Evolutionary conservation across 1,284 basidiomycete species (phyloP).

Genomic region (Melampsora americana): DNA sequence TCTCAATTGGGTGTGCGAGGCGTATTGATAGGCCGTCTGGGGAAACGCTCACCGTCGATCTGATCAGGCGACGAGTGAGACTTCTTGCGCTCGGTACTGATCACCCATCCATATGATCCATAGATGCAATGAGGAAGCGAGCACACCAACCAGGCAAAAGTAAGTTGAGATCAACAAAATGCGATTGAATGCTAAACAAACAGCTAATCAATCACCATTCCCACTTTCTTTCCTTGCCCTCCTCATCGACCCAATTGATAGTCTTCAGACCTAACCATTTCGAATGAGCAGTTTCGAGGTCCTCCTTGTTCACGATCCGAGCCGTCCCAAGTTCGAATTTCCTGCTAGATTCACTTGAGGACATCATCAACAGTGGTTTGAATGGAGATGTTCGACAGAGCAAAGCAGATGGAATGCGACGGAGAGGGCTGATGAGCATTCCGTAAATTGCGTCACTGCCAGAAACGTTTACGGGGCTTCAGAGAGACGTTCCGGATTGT

Average conservation of each 20-base stretch:
- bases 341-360: background rate
- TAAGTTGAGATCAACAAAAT: background rate
- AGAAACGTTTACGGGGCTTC: no score
- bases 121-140: background rate
- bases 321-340: constrained; percentile 28
- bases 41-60: background rate
- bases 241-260: constrained; percentile 52
- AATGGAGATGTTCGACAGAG: background rate
- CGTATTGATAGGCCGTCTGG: background rate
- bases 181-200: background rate
- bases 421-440: background rate
- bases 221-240: constrained; percentile 52
- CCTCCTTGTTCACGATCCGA: constrained; percentile 46
- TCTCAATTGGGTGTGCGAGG: background rate
- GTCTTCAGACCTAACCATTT: constrained; percentile 52
- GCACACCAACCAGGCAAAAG: background rate
- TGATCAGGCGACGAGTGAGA: background rate
- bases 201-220: constrained; percentile 48
- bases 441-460: background rate
- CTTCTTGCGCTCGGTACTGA: background rate
- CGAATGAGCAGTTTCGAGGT: constrained; percentile 49
- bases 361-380: background rate
- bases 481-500: no score
- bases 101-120: no score
- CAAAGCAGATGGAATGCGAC: background rate